Evolutionary conservation across 164 flowering plant species (phyloP), one percentile per base, ranked within the genome.

Genomic region (Nymphaea thermarum): DNA sequence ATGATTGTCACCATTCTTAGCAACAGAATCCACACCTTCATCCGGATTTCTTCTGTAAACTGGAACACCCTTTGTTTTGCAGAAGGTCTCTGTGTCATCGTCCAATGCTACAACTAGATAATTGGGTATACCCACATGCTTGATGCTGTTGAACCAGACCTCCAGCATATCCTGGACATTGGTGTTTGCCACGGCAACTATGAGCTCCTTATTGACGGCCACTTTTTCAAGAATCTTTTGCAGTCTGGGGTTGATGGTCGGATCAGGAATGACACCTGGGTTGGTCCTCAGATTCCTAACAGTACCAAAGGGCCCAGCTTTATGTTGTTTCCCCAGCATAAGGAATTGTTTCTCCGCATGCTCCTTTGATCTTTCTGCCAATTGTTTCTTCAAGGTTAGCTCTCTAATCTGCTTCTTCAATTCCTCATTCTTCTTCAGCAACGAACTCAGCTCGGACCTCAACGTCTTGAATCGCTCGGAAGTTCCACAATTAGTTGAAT

Each of bases 251-350:
- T 91, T 94, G 57, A 88, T 89, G 43, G 91, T 82, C 61, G 82
- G 88, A 77, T 90, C 94, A 64, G 99, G 88, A 62, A 83, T 3
- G 5, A 91, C 89, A 55, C 86, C 77, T 1, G 95, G 97, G 68
- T 85, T 91, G 14, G 93, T 91, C 74, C 91, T 83, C 64, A 84
- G 71, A 42, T 82, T 79, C 85, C 88, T 91, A 67, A 91, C 97
- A n/a, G 88, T 91, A 62, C 97, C 97, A 72, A 89, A 86, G 43
- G 97, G 86, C 16, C 96, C 96, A n/a, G 95, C 96, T 74, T 91
- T 91, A 43, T 77, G 85, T 62, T 82, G 83, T 59, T 83, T 73
- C 66, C 86, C 88, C 70, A 82, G 61, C 10, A 69, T 81, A 64
- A 76, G 17, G 67, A 82, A 69, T 74, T 87, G 93, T 72, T 82